phyloP scores from a whole-genome alignment of 2,329 filamentous ascomycete species.

The Cytospora leucostoma region DNA sequence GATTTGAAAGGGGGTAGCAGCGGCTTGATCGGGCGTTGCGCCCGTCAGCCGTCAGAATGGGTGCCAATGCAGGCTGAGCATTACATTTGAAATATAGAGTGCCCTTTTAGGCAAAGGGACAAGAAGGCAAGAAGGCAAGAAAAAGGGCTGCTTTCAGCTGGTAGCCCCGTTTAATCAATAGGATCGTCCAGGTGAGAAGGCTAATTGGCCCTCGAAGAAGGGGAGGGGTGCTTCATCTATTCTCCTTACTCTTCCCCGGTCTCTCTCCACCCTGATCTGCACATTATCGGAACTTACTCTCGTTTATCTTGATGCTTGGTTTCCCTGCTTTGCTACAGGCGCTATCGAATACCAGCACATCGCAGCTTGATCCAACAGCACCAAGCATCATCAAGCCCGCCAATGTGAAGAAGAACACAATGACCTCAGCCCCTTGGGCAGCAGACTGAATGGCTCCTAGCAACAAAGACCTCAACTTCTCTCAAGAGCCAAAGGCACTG shows the following conservation, averaged over 20 bases:
- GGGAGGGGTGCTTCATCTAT: too few relatives aligned
- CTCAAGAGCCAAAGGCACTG: constrained; percentile 16
- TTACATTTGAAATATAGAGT: background rate
- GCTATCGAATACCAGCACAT: background rate
- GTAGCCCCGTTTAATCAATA: too few relatives aligned
- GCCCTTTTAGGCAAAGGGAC: background rate
- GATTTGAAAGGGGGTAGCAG: background rate
- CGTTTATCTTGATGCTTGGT: background rate
- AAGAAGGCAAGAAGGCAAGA: background rate
- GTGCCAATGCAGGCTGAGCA: background rate
- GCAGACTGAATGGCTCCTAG: constrained; percentile 1
- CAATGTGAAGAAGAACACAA: background rate
- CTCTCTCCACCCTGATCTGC: background rate
- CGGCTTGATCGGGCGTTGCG: too few relatives aligned
- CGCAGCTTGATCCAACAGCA: background rate
- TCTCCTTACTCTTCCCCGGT: too few relatives aligned
- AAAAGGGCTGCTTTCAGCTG: constrained; percentile 61
- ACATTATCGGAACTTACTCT: background rate
- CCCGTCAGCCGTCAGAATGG: background rate
- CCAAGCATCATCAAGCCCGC: background rate
- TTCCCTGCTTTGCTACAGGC: background rate
- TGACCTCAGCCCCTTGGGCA: background rate
- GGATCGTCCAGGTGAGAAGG: too few relatives aligned
- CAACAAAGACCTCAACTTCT: background rate
- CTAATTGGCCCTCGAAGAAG: too few relatives aligned